Percentiles rank a stretch among this genome's conserved stretches.
phyloP scores from a whole-genome alignment of 768 basidiomycete species.

The Lactarius quietus region DNA sequence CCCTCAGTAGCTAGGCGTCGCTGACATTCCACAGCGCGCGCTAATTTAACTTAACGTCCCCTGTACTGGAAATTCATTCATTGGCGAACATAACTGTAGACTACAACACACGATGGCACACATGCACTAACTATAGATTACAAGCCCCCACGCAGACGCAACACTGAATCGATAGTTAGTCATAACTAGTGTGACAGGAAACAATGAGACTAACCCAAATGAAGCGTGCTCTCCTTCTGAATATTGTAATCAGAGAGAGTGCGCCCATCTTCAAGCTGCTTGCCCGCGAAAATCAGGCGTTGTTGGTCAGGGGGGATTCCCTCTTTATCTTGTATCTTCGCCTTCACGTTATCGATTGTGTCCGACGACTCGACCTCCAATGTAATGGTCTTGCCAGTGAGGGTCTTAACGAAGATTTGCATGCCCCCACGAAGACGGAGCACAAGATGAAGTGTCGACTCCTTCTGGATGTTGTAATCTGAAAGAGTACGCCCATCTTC shows the following conservation, averaged over 20 bases:
- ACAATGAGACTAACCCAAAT: constrained; percentile 38
- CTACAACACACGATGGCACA: constrained; percentile 5
- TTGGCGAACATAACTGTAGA: too few relatives aligned
- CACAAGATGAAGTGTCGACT: constrained; percentile 78
- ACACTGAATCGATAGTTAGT: constrained; percentile 37
- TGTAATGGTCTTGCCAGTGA: constrained; percentile 91
- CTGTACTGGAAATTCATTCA: too few relatives aligned
- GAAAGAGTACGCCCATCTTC: constrained; percentile 89
- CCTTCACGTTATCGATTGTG: constrained; percentile 88
- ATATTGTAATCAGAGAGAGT: constrained; percentile 81
- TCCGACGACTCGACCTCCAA: constrained; percentile 91
- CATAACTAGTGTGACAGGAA: background rate
- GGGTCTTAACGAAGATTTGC: constrained; percentile 88
- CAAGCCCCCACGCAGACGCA: constrained; percentile 68
- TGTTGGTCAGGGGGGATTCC: constrained; percentile 87
- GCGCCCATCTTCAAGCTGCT: constrained; percentile 92
- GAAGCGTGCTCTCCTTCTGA: constrained; percentile 76
- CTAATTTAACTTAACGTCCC: too few relatives aligned
- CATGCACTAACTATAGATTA: constrained; percentile 30
- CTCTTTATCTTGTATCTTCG: constrained; percentile 80
- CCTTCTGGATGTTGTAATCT: constrained; percentile 91
- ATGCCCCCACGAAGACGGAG: constrained; percentile 86
- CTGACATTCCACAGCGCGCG: too few relatives aligned
- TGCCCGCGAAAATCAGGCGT: constrained; percentile 88
- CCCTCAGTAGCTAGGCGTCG: too few relatives aligned